These are phyloP conservation scores for Lupinus albus DNA, from an alignment of 306 rosid genomes.

Conservation along the genomic window DNA sequence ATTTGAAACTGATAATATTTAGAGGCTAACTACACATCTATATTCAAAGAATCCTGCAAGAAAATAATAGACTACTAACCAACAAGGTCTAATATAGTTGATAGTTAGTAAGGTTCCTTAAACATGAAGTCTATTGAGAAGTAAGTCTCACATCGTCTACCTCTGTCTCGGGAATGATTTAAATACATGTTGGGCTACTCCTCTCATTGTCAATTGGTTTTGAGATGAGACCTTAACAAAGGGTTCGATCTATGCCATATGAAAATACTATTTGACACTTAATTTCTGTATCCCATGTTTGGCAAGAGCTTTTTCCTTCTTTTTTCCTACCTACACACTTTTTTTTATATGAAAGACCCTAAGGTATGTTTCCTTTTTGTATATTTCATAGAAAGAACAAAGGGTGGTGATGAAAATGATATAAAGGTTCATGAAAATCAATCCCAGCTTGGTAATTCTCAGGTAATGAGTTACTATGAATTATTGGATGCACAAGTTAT, in stretches of 20 bases:
- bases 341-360: not conserved
- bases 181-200: no score
- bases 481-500: conserved; percentile 5
- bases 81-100: not conserved
- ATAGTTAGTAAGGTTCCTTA: no score
- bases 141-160: no score
- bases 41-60: not conserved
- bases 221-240: no score
- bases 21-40: not conserved
- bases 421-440: conserved; percentile 45
- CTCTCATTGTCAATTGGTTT: no score
- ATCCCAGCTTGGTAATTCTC: conserved; percentile 53
- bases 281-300: not conserved
- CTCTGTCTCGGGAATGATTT: no score
- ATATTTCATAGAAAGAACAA: conserved; percentile 49
- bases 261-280: not conserved
- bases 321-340: not conserved
- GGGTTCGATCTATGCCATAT: no score
- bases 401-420: conserved; percentile 40
- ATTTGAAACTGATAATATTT: not conserved
- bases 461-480: conserved; percentile 48
- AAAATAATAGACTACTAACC: conserved; percentile 8
- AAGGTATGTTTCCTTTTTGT: not conserved
- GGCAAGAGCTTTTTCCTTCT: not conserved
- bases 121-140: no score